Percentiles rank a stretch among this genome's conserved stretches.
Conservation (phyloP, 352 stramenopile species). For the Globisporangium rhizosaccharum region DNA sequence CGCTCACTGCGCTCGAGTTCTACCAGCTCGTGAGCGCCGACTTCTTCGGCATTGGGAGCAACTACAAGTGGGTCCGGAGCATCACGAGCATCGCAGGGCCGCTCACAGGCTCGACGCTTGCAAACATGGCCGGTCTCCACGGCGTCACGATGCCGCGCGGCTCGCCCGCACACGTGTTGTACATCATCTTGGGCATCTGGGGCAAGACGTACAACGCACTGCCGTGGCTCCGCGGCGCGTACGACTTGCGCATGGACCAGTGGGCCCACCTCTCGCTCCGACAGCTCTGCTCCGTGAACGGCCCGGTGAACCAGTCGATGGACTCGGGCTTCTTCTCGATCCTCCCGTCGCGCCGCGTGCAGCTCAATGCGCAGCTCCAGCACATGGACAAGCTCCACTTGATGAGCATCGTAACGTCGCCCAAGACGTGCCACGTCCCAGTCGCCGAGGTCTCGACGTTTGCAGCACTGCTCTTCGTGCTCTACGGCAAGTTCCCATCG, state of each 20-base stretch:
- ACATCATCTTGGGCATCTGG: slow-evolving; percentile 34
- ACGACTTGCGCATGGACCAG: slow-evolving; percentile 55
- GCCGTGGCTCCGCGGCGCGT: slow-evolving; percentile 33
- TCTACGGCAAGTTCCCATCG: slow-evolving; percentile 13
- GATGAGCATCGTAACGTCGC: slow-evolving; percentile 60
- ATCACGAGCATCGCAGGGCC: slow-evolving; percentile 56
- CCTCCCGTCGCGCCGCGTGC: slow-evolving; percentile 30
- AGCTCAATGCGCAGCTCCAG: slow-evolving; percentile 38
- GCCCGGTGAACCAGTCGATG: slow-evolving; percentile 28
- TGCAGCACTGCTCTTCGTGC: slow-evolving; percentile 15
- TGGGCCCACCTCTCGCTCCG: slow-evolving; percentile 35
- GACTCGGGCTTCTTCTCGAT: slow-evolving; percentile 50
- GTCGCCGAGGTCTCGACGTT: slow-evolving; percentile 20
- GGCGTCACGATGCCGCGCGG: slow-evolving; percentile 20
- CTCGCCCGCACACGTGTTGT: slow-evolving; percentile 32
- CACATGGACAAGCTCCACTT: slow-evolving; percentile 60
- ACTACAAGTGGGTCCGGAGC: slow-evolving; percentile 47
- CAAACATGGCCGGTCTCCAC: slow-evolving; percentile 42
- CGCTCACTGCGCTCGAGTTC: slow-evolving; percentile 59
- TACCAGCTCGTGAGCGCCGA: slow-evolving; percentile 62
- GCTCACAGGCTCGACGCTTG: slow-evolving; percentile 48
- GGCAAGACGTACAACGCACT: slow-evolving; percentile 33
- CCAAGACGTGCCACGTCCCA: slow-evolving; percentile 10
- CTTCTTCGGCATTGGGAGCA: slow-evolving; percentile 46
- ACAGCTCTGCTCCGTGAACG: slow-evolving; percentile 37